Evolutionary conservation across 768 basidiomycete species (phyloP), one percentile per base, ranked within the genome.

Genomic region (Tylopilus intermedius): DNA sequence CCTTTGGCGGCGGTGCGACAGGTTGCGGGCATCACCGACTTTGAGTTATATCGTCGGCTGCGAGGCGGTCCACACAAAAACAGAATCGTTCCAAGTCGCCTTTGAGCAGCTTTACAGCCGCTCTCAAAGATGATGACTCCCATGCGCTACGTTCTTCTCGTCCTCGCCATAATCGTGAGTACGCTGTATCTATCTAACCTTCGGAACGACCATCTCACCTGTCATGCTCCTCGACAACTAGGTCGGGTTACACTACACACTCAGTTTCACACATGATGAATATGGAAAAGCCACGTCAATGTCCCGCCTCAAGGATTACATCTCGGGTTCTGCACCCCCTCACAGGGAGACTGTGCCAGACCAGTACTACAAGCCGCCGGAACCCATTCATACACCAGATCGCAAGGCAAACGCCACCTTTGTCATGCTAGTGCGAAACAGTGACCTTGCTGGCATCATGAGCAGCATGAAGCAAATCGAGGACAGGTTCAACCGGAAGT

Each of bases 391-490:
- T 18, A 62, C 69, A 1, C 73, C 72, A 38, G 75, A 71, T n/a
- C 75, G 83, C 37, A 90, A 80, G 64, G 89, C 88, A 3, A 92
- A 90, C 64, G 91, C 91, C 24, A 82, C 80, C 4, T 86, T 93
- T 63, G 90, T 91, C 45, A 79, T 91, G 58, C 80, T 98, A 41
- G 84, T 80, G 37, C 76, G 86, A 39, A 90, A 89, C 63, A 69
- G 71, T 30, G 87, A 90, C 54, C 58, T 85, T 7, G 57, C 76
- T n/a, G 76, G 77, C 15, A 79, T 84, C 41, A 69, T 87, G 49
- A 70, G 71, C 37, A 86, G 84, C 57, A 82, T 93, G 58, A 79
- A 79, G 56, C 79, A 87, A 66, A 70, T 92, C 71, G 95, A 98
- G 71, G 86, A 90, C 64, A 75, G 87, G 38, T 96, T 96, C 73